Evolutionary conservation across 1,139 yeast genomes (phyloP), one percentile per base, ranked within the genome.

Genomic region (Torulaspora globosa): DNA sequence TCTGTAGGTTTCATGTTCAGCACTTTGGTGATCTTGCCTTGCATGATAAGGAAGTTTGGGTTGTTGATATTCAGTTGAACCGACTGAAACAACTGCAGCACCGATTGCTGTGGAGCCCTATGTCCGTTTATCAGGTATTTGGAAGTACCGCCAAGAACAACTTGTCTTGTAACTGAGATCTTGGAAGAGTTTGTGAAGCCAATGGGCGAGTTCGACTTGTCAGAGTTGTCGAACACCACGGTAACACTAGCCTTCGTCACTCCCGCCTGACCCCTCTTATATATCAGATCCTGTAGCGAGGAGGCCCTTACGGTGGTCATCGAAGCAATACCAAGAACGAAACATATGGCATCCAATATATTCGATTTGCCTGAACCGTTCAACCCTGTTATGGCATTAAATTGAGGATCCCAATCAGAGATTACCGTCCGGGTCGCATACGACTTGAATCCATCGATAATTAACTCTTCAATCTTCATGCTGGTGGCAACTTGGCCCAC

Each of bases 361-460:
- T 92, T 92, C 16, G 96, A 89, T 63, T 92, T 94, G 9, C 98
- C 99, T 0, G 97, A 88, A 10, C 99, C 99, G 65, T 94, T 94
- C 48, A 92, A 74, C 9, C 99, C 98, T 0, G 99, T 94, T 63
- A 94, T 92, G 58, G 98, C 96, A 69, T 94, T 94, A 69, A 94
- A 94, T 67, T 85, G 95, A 1, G 88, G 78, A 66, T 94, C 98
- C 97, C 98, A 94, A 27, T 83, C 87, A 1, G 95, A 79, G 24
- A 94, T 87, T 33, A 90, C 97, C 0, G 98, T 92, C 71, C 98
- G 85, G 1, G 96, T 85, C 18, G 97, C 97, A 60, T 94, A 94
- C 24, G 97, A 89, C 70, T 94, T 94, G 77, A 94, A 94, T 40
- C 99, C 99, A 68, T 94, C 98, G 45, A 94, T 83, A 54, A 94